Evolutionary conservation across 2,329 filamentous ascomycete species (phyloP), one percentile per base, ranked within the genome.

Genomic region (Colletotrichum filicis): DNA sequence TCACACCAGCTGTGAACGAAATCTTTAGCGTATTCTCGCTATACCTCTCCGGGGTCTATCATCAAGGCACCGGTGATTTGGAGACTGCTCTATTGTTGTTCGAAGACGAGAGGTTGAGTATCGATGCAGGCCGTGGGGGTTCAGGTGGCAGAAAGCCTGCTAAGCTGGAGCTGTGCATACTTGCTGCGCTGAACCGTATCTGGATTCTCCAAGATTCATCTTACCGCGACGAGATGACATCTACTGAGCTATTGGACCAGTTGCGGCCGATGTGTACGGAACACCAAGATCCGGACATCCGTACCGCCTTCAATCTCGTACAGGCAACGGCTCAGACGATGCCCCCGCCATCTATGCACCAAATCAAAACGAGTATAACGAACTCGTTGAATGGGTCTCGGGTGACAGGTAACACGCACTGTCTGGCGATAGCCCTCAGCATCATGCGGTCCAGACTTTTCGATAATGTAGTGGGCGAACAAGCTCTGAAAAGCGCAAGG

Each of bases 361-460:
- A 93, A 74, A 92, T 93, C 68, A 98, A 98, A 82, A 89, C 92
- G 53, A 91, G 93, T 78, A 92, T 98, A 66, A 91, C 94, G 74
- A 87, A 88, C 52, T 93, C 95, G 2, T 88, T 98, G 55, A 88
- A 89, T 52, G 90, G 91, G 3, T 92, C 94, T 14, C 92, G 92
- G 75, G 85, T 86, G 8, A 91, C 93, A 9, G 87, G 87, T 67
- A 98, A 98, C 80, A 90, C 90, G 35, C 93, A 97, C 75, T 92
- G 95, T 66, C 88, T 95, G n/a, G 92, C 92, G 60, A 93, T 98
- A 75, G 92, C 93, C 6, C 89, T 98, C 72, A 95, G 92, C 76
- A 92, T 97, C 75, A 97, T 98, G 93, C 93, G 93, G 65, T 91
- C 89, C 78, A 90, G 92, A 64, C 93, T 98, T 78, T 98, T 95